A percentile compares a stretch with the other conserved stretches of the same genome.
phyloP scores from a whole-genome alignment of 352 stramenopile species.

The Pythium aristosporum region DNA sequence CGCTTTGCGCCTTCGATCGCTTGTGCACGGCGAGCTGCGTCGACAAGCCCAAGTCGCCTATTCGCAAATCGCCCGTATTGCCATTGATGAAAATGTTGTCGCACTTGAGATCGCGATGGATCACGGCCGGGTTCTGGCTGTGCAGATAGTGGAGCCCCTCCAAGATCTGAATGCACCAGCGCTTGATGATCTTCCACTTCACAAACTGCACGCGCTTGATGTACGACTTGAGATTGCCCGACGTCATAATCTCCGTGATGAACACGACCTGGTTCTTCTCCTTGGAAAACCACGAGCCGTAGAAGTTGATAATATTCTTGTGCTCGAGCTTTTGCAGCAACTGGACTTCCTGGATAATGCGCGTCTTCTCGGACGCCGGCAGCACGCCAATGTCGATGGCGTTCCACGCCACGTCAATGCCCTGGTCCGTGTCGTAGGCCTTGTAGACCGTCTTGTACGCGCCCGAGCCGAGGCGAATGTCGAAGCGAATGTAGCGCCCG shows the following conservation, averaged over 20 bases:
- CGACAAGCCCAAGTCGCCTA: conserved; percentile 96
- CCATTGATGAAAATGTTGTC: conserved; percentile 99
- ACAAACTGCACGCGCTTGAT: conserved; percentile 98
- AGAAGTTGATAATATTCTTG: conserved; percentile 99
- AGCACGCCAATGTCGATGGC: conserved; percentile 96
- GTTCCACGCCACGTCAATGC: conserved; percentile 99
- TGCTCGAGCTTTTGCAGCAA: conserved; percentile 97
- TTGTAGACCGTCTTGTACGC: conserved; percentile 93
- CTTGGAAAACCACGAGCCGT: conserved; percentile 97
- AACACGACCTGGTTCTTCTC: conserved; percentile 99
- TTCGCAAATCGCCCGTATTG: conserved; percentile 96
- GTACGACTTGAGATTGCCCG: conserved; percentile 94
- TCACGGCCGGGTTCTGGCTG: conserved; percentile 87
- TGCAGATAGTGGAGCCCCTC: conserved; percentile 94
- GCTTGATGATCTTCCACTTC: conserved; percentile 98
- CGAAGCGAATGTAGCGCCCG: conserved; percentile 85
- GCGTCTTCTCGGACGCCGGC: conserved; percentile 92
- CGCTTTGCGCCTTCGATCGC: conserved; percentile 83
- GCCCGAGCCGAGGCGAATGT: conserved; percentile 77
- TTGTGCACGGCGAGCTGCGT: conserved; percentile 82
- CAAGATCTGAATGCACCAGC: conserved; percentile 97
- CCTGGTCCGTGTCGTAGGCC: conserved; percentile 98
- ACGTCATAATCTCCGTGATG: conserved; percentile 99
- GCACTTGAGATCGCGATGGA: conserved; percentile 94
- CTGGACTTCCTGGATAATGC: conserved; percentile 98